Conservation (phyloP, 2,329 filamentous ascomycete species). For the Aspergillus cejpii region DNA sequence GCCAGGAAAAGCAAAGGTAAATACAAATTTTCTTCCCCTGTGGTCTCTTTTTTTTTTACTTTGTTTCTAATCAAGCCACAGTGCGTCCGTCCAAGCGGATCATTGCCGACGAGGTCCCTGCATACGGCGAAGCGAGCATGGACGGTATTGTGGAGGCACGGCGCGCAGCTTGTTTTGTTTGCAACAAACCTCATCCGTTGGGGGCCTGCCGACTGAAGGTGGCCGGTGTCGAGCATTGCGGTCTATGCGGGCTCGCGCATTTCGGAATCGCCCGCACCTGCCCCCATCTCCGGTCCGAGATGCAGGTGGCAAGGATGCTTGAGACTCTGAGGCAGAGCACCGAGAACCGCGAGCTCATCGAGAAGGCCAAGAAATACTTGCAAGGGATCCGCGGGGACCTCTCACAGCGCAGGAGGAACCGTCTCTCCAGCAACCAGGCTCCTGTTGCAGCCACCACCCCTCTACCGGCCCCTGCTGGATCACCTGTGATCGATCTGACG, state of each 20-base stretch:
- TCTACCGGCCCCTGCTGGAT: not conserved
- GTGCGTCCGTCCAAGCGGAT: slow-evolving; percentile 38
- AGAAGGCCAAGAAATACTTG: slow-evolving; percentile 52
- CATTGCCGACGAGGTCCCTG: slow-evolving; percentile 12
- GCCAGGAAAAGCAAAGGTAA: slow-evolving; percentile 19
- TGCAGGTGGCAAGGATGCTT: slow-evolving; percentile 58
- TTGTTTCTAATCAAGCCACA: slow-evolving; percentile 16
- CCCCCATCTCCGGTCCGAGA: slow-evolving; percentile 56
- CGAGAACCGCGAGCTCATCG: slow-evolving; percentile 50
- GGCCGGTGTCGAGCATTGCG: slow-evolving; percentile 55
- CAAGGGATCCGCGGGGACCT: slow-evolving; percentile 51
- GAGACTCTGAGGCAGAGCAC: slow-evolving; percentile 54
- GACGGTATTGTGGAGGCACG: slow-evolving; percentile 17
- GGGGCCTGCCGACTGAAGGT: slow-evolving; percentile 58
- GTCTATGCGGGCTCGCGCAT: slow-evolving; percentile 58
- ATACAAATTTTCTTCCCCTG: not conserved
- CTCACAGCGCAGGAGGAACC: slow-evolving; percentile 46
- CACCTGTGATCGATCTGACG: slow-evolving; percentile 6
- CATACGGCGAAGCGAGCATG: slow-evolving; percentile 5
- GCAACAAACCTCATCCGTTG: slow-evolving; percentile 47
- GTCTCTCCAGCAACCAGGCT: slow-evolving; percentile 1
- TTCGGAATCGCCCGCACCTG: slow-evolving; percentile 52
- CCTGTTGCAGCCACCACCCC: slow-evolving; percentile 1
- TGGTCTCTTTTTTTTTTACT: not conserved
- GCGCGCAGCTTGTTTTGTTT: slow-evolving; percentile 46